Evolutionary conservation across 352 stramenopile genomes (phyloP).

Genomic region (Phytophthora podocarpi): DNA sequence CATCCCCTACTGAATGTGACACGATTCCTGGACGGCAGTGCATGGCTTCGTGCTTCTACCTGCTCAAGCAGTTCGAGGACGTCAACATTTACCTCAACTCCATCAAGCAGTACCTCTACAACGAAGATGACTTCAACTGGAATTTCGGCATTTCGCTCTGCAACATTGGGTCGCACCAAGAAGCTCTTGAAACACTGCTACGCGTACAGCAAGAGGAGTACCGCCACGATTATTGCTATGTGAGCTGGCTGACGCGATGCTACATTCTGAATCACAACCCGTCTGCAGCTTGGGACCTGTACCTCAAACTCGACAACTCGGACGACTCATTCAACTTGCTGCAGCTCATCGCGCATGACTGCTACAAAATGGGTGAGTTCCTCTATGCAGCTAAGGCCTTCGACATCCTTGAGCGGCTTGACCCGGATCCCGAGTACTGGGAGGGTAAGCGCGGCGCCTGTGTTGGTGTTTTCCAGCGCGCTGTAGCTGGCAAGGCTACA

Average conservation of each 20-base stretch:
- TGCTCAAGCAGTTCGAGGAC: constrained; percentile 96
- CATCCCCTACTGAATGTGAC: constrained; percentile 94
- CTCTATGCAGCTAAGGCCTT: constrained; percentile 95
- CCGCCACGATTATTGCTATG: constrained; percentile 93
- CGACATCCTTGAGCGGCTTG: constrained; percentile 93
- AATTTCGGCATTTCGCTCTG: constrained; percentile 96
- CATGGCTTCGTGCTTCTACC: constrained; percentile 97
- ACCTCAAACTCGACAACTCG: constrained; percentile 96
- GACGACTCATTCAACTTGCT: constrained; percentile 96
- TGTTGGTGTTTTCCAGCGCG: constrained; percentile 94
- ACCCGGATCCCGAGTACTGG: constrained; percentile 96
- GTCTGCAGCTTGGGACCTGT: constrained; percentile 95
- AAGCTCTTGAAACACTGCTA: constrained; percentile 93
- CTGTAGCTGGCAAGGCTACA: constrained; percentile 91
- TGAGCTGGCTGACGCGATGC: constrained; percentile 90
- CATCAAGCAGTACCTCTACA: constrained; percentile 96
- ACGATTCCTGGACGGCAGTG: constrained; percentile 97
- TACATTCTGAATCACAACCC: constrained; percentile 96
- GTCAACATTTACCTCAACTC: constrained; percentile 98
- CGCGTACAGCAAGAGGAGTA: constrained; percentile 92
- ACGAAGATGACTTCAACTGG: constrained; percentile 98
- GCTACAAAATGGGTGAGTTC: constrained; percentile 97
- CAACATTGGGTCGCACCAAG: constrained; percentile 92
- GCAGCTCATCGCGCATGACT: constrained; percentile 97
- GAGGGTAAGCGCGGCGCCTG: constrained; percentile 96